Evolutionary conservation across 2,329 filamentous ascomycete species (phyloP).

Genomic region (Penicillium fuscoglaucum): DNA sequence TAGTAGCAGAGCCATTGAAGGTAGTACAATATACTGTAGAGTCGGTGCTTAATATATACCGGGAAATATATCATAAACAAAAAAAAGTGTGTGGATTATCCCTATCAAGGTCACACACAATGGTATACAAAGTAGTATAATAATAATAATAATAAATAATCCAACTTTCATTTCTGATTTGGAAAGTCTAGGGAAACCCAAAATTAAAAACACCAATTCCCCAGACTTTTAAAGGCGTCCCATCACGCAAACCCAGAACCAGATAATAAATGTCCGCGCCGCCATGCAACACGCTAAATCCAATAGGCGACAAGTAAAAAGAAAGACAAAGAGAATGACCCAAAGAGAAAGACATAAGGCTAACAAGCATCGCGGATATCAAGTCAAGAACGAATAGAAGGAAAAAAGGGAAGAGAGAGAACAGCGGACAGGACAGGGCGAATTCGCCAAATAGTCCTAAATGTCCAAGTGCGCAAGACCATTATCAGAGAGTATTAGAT

Average conservation of each 20-base stretch:
- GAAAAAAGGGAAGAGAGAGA: background rate
- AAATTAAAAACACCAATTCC: constrained; percentile 1
- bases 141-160: background rate
- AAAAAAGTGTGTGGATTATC: background rate
- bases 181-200: constrained; percentile 4
- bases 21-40: background rate
- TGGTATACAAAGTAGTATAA: background rate
- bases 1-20: background rate
- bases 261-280: constrained; percentile 12
- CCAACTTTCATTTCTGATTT: constrained; percentile 4
- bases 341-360: constrained; percentile 1
- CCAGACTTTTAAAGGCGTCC: constrained; percentile 9
- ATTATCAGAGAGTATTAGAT: background rate
- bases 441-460: background rate
- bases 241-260: background rate
- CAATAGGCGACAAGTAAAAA: constrained; percentile 1
- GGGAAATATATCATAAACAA: background rate
- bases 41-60: background rate
- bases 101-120: background rate
- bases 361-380: background rate
- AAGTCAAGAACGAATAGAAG: background rate
- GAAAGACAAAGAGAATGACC: background rate
- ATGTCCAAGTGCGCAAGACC: background rate
- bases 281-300: constrained; percentile 17
- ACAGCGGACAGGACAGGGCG: background rate